A percentile compares a stretch with the other conserved stretches of the same genome.
These are phyloP conservation scores for Scalesia atractyloides DNA, from an alignment of 129 eudicot species.

Conservation along the genomic window DNA sequence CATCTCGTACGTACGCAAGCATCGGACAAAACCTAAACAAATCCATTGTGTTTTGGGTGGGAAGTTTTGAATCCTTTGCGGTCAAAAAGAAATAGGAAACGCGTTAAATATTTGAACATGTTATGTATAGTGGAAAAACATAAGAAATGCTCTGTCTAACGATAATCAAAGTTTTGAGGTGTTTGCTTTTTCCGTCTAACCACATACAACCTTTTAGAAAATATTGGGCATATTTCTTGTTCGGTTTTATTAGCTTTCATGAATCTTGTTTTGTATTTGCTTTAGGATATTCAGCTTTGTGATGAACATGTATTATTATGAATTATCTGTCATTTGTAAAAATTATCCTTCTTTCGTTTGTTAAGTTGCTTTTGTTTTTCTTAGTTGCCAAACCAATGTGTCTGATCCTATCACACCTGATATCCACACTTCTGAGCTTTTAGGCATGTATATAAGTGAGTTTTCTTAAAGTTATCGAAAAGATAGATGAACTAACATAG, in stretches of 20 bases:
- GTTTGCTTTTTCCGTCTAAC: not conserved
- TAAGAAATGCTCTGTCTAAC: not conserved
- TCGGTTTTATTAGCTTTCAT: not conserved
- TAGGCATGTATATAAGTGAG: constrained; percentile 3
- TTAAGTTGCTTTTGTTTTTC: not conserved
- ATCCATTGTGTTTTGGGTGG: constrained; percentile 14
- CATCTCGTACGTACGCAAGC: not conserved
- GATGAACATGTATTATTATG: not conserved
- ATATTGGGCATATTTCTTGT: not conserved
- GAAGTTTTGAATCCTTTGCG: not conserved
- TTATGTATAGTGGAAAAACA: constrained; percentile 13
- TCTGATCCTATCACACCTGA: constrained; percentile 3
- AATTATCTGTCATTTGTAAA: not conserved
- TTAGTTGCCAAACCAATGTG: constrained; percentile 14
- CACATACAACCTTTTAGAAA: not conserved
- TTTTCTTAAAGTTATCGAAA: not conserved
- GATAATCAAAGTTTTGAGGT: constrained; percentile 4
- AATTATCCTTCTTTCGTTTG: not conserved
- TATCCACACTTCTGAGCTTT: constrained; percentile 2
- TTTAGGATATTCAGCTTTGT: not conserved
- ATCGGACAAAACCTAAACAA: constrained; percentile 13
- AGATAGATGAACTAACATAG: constrained; percentile 9
- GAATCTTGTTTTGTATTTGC: constrained; percentile 11
- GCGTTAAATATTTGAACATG: not conserved
- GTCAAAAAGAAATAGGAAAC: not conserved